Conservation (phyloP, 1,139 yeast genomes). For the Hansenula lynferdii region DNA sequence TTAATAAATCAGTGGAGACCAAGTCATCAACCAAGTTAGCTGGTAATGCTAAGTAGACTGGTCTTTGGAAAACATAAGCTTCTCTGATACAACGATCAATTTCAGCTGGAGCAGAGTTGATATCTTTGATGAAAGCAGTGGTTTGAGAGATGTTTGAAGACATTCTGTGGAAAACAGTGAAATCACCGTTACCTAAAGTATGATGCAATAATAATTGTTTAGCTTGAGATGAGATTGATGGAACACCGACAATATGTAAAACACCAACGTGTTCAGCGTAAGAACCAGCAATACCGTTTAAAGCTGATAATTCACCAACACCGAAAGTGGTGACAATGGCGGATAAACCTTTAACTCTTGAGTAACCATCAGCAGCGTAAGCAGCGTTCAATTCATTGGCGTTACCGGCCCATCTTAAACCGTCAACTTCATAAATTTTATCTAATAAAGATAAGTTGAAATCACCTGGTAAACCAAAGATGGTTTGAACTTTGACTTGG, state of each 20-base stretch:
- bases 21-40: conserved; percentile 69
- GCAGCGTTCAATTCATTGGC: conserved; percentile 59
- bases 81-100: conserved; percentile 73
- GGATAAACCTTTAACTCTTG: conserved; percentile 36
- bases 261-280: conserved; percentile 35
- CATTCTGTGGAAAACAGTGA: conserved; percentile 74
- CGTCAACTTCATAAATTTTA: conserved; percentile 50
- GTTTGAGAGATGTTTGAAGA: conserved; percentile 65
- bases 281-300: conserved; percentile 7
- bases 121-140: conserved; percentile 58
- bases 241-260: conserved; percentile 29
- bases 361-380: conserved; percentile 72
- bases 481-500: conserved; percentile 42
- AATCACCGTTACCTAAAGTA: conserved; percentile 82
- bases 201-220: conserved; percentile 54
- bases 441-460: conserved; percentile 63
- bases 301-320: conserved; percentile 7
- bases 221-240: conserved; percentile 53
- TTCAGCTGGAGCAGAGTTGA: conserved; percentile 57
- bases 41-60: conserved; percentile 80
- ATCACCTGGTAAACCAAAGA: conserved; percentile 66
- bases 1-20: conserved; percentile 52
- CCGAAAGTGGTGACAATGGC: conserved; percentile 32
- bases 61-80: conserved; percentile 71
- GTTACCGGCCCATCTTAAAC: conserved; percentile 47